These are phyloP conservation scores for Arctium minus DNA, from an alignment of 129 eudicot genomes.

Conservation along the genomic window DNA sequence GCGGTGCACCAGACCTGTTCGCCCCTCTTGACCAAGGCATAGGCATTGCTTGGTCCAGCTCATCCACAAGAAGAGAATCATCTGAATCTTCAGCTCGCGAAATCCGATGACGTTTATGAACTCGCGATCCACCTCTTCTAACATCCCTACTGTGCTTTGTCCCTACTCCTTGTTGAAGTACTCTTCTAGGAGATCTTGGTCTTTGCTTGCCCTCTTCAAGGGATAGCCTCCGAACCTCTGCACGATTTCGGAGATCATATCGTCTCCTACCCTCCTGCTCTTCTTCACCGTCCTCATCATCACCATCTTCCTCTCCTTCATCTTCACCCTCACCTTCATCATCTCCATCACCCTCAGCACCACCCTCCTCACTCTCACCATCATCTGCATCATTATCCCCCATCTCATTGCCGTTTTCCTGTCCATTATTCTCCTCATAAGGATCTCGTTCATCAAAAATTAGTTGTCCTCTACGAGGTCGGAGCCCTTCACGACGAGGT, in stretches of 20 bases:
- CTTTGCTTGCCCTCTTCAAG: conserved; percentile 76
- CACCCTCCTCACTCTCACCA: conserved; percentile 45
- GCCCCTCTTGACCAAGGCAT: conserved; percentile 92
- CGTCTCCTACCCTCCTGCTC: conserved; percentile 85
- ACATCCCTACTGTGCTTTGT: conserved; percentile 73
- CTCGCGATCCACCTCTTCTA: conserved; percentile 87
- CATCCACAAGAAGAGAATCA: conserved; percentile 97
- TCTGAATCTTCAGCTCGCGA: conserved; percentile 91
- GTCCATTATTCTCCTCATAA: conserved; percentile 56
- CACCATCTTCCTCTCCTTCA: conserved; percentile 62
- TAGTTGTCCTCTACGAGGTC: conserved; percentile 59
- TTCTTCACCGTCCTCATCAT: conserved; percentile 84
- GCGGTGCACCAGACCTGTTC: conserved; percentile 65
- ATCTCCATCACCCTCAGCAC: conserved; percentile 45
- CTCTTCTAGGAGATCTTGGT: conserved; percentile 93
- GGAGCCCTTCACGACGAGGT: conserved; percentile 79
- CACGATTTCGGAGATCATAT: conserved; percentile 85
- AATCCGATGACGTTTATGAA: conserved; percentile 89
- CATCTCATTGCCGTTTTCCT: conserved; percentile 58
- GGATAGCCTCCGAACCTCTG: conserved; percentile 77
- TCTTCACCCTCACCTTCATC: conserved; percentile 55
- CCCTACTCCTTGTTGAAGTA: conserved; percentile 96
- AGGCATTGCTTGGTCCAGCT: conserved; percentile 93
- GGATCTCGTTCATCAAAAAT: conserved; percentile 57
- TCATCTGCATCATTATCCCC: conserved; percentile 54